Evolutionary conservation across 2,329 filamentous ascomycete genomes (phyloP).

Genomic region (Aspergillus viridinutans): DNA sequence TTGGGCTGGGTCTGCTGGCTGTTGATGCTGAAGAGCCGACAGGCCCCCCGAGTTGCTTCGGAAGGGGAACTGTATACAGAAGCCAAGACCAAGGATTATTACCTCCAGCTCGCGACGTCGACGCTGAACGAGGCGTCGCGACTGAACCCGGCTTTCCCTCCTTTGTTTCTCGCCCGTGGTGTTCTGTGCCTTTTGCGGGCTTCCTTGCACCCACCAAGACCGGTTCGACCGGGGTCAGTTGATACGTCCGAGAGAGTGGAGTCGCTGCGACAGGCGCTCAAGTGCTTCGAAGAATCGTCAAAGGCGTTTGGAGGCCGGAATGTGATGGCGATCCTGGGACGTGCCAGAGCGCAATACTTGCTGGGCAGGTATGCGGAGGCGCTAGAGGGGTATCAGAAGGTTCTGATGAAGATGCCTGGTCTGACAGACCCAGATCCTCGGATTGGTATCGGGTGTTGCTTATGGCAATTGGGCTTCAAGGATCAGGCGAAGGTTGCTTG

Average conservation of each 20-base stretch:
- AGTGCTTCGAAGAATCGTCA: slow-evolving; percentile 91
- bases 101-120: slow-evolving; percentile 82
- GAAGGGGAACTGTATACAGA: slow-evolving; percentile 65
- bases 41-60: slow-evolving; percentile 64
- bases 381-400: slow-evolving; percentile 79
- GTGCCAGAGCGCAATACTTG: slow-evolving; percentile 80
- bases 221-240: slow-evolving; percentile 56
- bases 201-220: slow-evolving; percentile 73
- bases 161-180: slow-evolving; percentile 84
- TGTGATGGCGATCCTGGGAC: slow-evolving; percentile 86
- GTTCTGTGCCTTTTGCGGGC: slow-evolving; percentile 84
- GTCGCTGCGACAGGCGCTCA: slow-evolving; percentile 76
- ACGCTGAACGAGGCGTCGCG: slow-evolving; percentile 93
- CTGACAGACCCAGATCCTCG: slow-evolving; percentile 90
- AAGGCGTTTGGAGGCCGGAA: slow-evolving; percentile 81
- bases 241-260: slow-evolving; percentile 70
- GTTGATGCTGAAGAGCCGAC: slow-evolving; percentile 81
- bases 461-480: slow-evolving; percentile 94
- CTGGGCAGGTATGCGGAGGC: slow-evolving; percentile 82
- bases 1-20: slow-evolving; percentile 86
- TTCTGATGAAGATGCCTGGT: slow-evolving; percentile 77
- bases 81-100: slow-evolving; percentile 87
- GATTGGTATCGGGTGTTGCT: slow-evolving; percentile 92
- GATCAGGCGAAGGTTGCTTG: slow-evolving; percentile 87
- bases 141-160: slow-evolving; percentile 87